phyloP scores from a whole-genome alignment of 2,329 filamentous ascomycete genomes.

The Blastomyces emzantsi region DNA sequence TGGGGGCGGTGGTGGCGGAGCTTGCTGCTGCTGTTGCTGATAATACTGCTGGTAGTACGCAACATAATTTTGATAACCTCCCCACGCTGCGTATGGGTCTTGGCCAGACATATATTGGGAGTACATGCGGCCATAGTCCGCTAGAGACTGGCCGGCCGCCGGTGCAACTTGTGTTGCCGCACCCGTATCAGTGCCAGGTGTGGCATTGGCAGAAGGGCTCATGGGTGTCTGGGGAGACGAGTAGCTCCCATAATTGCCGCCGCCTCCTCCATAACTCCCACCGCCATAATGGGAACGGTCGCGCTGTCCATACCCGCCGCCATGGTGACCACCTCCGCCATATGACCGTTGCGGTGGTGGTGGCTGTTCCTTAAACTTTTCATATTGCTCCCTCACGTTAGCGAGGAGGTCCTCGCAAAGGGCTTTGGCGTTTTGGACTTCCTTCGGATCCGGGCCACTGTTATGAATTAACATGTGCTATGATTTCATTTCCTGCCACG shows the following conservation, averaged over 20 bases:
- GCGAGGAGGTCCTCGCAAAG: conserved; percentile 79
- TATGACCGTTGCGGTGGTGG: conserved; percentile 57
- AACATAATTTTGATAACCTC: conserved; percentile 69
- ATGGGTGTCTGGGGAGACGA: conserved; percentile 38
- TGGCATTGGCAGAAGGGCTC: conserved; percentile 37
- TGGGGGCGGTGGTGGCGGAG: conserved; percentile 37
- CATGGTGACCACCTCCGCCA: conserved; percentile 34
- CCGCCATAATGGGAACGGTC: conserved; percentile 39
- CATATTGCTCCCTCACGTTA: conserved; percentile 83
- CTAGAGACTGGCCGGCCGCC: conserved; percentile 16
- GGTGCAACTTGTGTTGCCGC: conserved; percentile 19
- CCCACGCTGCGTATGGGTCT: conserved; percentile 85
- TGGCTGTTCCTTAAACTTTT: conserved; percentile 72
- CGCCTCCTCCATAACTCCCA: conserved; percentile 22
- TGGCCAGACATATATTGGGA: conserved; percentile 65
- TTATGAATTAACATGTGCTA: conserved; percentile 25
- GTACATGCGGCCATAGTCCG: conserved; percentile 73
- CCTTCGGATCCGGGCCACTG: conserved; percentile 76
- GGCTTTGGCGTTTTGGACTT: conserved; percentile 79
- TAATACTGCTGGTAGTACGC: conserved; percentile 61
- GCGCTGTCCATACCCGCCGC: conserved; percentile 46
- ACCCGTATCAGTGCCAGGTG: conserved; percentile 25
- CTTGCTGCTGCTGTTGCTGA: conserved; percentile 49
- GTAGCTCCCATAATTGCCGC: conserved; percentile 35
- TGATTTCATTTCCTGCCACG: neutral